phyloP scores from a whole-genome alignment of 768 basidiomycete genomes.

The Lactarius quietus region DNA sequence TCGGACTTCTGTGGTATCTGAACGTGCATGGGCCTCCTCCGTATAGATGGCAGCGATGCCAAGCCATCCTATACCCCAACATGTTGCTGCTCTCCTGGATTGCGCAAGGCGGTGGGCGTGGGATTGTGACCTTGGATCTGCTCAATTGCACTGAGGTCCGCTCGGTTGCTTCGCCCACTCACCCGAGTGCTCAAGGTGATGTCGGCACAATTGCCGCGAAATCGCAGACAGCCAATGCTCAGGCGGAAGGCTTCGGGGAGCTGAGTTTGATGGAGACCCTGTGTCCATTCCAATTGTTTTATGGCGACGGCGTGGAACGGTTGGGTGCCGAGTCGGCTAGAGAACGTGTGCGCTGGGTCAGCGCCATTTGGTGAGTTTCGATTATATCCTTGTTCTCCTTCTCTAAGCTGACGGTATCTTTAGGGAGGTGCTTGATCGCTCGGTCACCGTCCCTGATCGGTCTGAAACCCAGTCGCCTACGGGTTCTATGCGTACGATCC shows the following conservation, averaged over 20 bases:
- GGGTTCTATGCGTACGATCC: constrained; percentile 67
- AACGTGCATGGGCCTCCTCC: constrained; percentile 84
- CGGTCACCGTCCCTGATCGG: constrained; percentile 48
- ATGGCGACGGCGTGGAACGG: constrained; percentile 85
- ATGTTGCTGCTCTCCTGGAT: constrained; percentile 86
- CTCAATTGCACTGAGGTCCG: constrained; percentile 85
- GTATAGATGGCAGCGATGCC: constrained; percentile 77
- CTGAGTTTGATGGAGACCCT: constrained; percentile 60
- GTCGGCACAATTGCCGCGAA: constrained; percentile 82
- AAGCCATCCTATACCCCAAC: constrained; percentile 78
- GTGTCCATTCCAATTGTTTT: constrained; percentile 89
- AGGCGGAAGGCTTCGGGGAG: constrained; percentile 39
- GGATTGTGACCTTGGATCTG: constrained; percentile 82
- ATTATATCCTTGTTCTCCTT: neutral
- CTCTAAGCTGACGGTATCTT: neutral
- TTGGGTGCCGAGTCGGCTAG: constrained; percentile 84
- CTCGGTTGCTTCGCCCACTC: constrained; percentile 74
- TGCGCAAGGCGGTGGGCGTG: constrained; percentile 75
- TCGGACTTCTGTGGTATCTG: constrained; percentile 86
- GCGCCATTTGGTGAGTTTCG: constrained; percentile 70
- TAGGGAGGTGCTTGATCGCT: constrained; percentile 77
- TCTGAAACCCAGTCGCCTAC: constrained; percentile 49
- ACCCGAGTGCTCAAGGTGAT: constrained; percentile 78
- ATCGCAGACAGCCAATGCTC: constrained; percentile 48
- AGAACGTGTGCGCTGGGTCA: constrained; percentile 89